These are phyloP conservation scores for Rhododendron griersonianum DNA, from an alignment of 148 eudicot species.

Conservation along the genomic window DNA sequence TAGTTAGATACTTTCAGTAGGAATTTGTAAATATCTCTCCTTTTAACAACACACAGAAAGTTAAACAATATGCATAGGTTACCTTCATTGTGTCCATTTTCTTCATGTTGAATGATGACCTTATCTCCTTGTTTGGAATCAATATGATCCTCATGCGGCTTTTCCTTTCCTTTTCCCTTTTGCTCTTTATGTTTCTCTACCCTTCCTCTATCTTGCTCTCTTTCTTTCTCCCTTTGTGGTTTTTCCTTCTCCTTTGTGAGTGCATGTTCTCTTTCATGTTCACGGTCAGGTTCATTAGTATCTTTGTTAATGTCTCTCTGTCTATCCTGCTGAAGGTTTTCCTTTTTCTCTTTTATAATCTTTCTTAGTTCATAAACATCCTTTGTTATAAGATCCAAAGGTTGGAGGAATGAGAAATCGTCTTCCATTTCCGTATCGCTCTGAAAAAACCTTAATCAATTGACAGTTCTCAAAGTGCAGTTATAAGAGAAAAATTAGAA, in stretches of 20 bases:
- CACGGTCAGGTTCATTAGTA: conserved; percentile 26
- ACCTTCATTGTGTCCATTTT: conserved; percentile 40
- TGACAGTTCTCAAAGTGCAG: conserved; percentile 3
- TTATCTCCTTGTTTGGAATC: conserved; percentile 32
- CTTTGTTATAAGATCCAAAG: conserved; percentile 69
- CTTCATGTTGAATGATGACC: conserved; percentile 22
- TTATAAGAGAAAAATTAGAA: background rate
- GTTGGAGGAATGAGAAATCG: conserved; percentile 61
- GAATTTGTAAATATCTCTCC: background rate
- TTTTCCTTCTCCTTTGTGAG: conserved; percentile 42
- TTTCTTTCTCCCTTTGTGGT: conserved; percentile 34
- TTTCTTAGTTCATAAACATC: conserved; percentile 53
- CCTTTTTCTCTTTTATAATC: conserved; percentile 52
- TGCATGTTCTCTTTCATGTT: conserved; percentile 26
- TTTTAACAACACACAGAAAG: background rate
- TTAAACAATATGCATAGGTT: background rate
- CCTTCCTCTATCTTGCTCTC: conserved; percentile 35
- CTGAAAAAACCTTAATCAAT: conserved; percentile 30
- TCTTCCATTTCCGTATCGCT: conserved; percentile 53
- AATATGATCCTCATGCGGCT: conserved; percentile 22
- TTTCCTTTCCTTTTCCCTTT: conserved; percentile 36
- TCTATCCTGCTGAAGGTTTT: conserved; percentile 28
- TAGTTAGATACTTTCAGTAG: background rate
- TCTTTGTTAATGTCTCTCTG: conserved; percentile 39
- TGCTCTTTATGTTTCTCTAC: conserved; percentile 35